Evolutionary conservation across 345 rosid genomes (phyloP), one percentile per base, ranked within the genome.

Genomic region (Salix suchowensis): DNA sequence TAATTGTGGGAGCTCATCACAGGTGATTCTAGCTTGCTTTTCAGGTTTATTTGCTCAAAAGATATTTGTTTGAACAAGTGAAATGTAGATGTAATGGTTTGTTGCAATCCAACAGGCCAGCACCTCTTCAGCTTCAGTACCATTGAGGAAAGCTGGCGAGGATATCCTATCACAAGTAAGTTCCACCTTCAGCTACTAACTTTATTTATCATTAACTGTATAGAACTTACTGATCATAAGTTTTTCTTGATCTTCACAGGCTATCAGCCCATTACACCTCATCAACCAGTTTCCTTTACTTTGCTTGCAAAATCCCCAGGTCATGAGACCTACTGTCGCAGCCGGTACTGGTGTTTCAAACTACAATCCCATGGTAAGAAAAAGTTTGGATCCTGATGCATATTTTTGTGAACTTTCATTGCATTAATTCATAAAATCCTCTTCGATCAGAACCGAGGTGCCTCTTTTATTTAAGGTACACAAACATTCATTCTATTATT

Each of bases 221-320:
- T 11, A 12, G 26, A 67, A n/a, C 23, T 36, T 23, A 6, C 6
- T 65, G n/a, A 12, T 36, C 6, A 50, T n/a, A 34, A 2, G 60
- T 21, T 54, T 75, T 6, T 65, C 55, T 37, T 60, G 12, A 75
- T 77, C 26, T 69, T 19, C 58, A 48, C 65, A 75, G 86, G 82
- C 32, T 73, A 70, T 39, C 44, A 60, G 54, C 62, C 61, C 66
- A 64, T 46, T 6, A 74, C 78, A 72, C 48, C 28, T 77, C 65
- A 30, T 40, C 26, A 65, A 70, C 61, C 76, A 32, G 19, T 73
- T 71, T 16, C 84, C 83, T 23, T 61, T 34, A 62, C 77, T 72
- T 61, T 65, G 75, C 78, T 39, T 65, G 72, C 77, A 79, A 15
- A 67, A 58, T 36, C 44, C 80, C 34, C 60, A 21, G 7, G 32